Evolutionary conservation across 1,284 basidiomycete species (phyloP), one percentile per base, ranked within the genome.

Genomic region (Bjerkandera adusta): DNA sequence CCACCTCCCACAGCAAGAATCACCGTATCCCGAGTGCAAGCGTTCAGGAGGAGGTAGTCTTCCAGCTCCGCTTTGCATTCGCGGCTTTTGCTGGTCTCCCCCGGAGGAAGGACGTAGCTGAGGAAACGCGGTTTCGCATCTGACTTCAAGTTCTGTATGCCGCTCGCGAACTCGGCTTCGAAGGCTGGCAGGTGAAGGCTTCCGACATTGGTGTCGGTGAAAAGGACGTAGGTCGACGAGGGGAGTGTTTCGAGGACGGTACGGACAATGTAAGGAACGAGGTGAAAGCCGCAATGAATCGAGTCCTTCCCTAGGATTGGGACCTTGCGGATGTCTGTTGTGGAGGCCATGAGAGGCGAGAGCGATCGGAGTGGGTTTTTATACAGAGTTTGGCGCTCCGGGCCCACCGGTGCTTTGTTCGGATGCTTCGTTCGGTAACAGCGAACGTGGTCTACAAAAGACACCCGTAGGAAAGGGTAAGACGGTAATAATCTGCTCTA

Each of bases 1-100:
- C 96, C 96, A 30, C 96, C 96, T 20, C 96, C 96, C 25, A 99
- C 79, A 0, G 96, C 96, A 43, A 99, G 73, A 49, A 98, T 76
- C 54, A 98, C 92, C 3, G 92, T 96, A 65, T 97, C 96, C 48
- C 96, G 75, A 1, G 95, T 97, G 65, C 94, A 96, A 63, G 83
- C 83, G 60, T 95, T 83, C 26, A 85, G 74, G 47, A 99, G 75
- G 50, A 99, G 73, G 72, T 89, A 98, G 68, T 99, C 96, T 65
- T 99, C 96, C 57, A 99, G 88, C 45, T 84, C 77, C 3, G 92
- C 94, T 68, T 99, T 99, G 50, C 91, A 91, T 57, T 91, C 79
- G 41, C 97, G 79, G 54, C 85, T 89, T 71, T 99, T 99, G 45
- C 89, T 88, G 0, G 84, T 89, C 72, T 99, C 96, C 36, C 96